Conservation (phyloP, 192 early-diverging fungal species). For the Coemansia sp. region DNA sequence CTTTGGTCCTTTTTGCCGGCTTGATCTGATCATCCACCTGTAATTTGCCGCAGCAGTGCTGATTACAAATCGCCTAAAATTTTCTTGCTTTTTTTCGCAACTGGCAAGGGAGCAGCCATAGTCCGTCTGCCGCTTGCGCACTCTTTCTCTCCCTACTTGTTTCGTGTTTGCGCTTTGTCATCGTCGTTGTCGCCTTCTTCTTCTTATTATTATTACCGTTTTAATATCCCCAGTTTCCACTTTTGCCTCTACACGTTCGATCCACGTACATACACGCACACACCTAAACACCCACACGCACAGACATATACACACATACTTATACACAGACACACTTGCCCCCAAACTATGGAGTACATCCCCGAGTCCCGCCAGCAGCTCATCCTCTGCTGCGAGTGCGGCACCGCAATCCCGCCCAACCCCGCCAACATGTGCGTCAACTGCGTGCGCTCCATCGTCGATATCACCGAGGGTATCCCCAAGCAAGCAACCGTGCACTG, state of each 20-base stretch:
- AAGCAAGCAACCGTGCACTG: slow-evolving; percentile 95
- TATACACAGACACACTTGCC: too few relatives aligned
- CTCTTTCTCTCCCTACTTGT: too few relatives aligned
- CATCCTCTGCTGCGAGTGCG: slow-evolving; percentile 90
- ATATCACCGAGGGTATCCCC: slow-evolving; percentile 98
- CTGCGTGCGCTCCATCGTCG: slow-evolving; percentile 95
- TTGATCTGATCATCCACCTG: not conserved
- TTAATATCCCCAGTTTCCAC: too few relatives aligned
- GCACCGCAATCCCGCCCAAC: slow-evolving; percentile 91
- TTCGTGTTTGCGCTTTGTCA: too few relatives aligned
- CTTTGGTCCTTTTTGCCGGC: too few relatives aligned
- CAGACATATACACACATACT: too few relatives aligned
- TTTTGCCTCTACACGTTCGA: not conserved
- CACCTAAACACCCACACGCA: too few relatives aligned
- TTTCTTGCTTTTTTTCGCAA: not conserved
- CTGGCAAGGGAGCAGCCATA: too few relatives aligned
- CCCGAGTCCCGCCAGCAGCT: slow-evolving; percentile 52
- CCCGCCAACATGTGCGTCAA: slow-evolving; percentile 98
- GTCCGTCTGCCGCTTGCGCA: too few relatives aligned
- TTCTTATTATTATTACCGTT: too few relatives aligned
- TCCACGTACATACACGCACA: not conserved
- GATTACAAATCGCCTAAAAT: slow-evolving; percentile 1
- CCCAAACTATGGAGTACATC: slow-evolving; percentile 46
- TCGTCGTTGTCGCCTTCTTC: too few relatives aligned
- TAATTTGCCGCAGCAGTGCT: not conserved